Percentiles rank a stretch among this genome's conserved stretches.
Evolutionary conservation across 192 early-diverging fungal species (phyloP).

Genomic region (Coemansia sp.): DNA sequence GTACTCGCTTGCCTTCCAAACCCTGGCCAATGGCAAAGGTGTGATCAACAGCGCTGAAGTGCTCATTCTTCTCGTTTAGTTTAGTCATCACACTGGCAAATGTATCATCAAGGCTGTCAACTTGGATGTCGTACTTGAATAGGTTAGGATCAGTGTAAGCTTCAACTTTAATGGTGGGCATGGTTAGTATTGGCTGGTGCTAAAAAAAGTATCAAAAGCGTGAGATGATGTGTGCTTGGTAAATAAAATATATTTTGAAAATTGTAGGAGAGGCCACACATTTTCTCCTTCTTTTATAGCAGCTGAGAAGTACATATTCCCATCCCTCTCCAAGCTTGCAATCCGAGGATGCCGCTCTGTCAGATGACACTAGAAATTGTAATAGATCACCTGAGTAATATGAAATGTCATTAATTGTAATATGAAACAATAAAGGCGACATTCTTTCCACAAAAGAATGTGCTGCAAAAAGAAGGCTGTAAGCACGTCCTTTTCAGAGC

Average conservation of each 20-base stretch:
- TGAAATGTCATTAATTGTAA: too few species aligned
- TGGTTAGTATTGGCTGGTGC: not conserved
- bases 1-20: too few species aligned
- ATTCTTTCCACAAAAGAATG: too few species aligned
- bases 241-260: not conserved
- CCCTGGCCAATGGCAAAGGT: too few species aligned
- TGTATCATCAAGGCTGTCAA: not conserved
- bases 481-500: too few species aligned
- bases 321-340: not conserved
- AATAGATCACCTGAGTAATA: not conserved
- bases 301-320: too few species aligned
- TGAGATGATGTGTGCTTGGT: not conserved
- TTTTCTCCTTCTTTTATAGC: constrained; percentile 4
- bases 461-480: too few species aligned
- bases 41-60: too few species aligned
- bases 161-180: not conserved
- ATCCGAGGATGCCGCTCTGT: not conserved
- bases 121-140: not conserved
- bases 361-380: not conserved
- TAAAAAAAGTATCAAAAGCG: not conserved
- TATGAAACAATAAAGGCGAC: too few species aligned
- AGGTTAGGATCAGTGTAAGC: too few species aligned
- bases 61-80: not conserved
- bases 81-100: not conserved
- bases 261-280: not conserved